A percentile compares a stretch with the other conserved stretches of the same genome.
phyloP scores from a whole-genome alignment of 495 filamentous ascomycete species.

The Penicillium pulvis region DNA sequence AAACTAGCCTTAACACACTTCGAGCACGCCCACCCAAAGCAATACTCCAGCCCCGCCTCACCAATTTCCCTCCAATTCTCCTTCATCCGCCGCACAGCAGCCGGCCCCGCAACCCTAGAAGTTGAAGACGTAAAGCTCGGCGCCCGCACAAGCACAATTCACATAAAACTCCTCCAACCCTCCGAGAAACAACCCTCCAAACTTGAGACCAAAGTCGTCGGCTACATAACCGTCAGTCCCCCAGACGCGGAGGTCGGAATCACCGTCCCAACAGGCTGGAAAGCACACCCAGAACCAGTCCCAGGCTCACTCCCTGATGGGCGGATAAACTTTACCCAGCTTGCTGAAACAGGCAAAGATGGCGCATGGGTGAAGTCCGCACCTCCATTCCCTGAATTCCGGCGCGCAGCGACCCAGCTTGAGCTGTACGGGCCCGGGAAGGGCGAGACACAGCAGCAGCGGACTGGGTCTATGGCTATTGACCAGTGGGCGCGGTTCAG shows the following conservation, averaged over 20 bases:
- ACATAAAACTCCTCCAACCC: constrained; percentile 62
- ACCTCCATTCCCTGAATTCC: constrained; percentile 48
- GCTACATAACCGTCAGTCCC: constrained; percentile 69
- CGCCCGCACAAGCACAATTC: constrained; percentile 66
- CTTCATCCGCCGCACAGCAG: constrained; percentile 69
- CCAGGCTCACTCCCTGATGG: constrained; percentile 32
- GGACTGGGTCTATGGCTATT: constrained; percentile 36
- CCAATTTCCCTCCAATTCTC: constrained; percentile 66
- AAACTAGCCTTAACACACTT: constrained; percentile 64
- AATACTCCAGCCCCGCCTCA: constrained; percentile 62
- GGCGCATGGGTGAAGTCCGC: constrained; percentile 33
- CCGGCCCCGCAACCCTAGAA: constrained; percentile 61
- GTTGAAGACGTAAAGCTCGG: constrained; percentile 76
- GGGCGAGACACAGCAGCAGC: constrained; percentile 32
- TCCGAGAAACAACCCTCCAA: constrained; percentile 24
- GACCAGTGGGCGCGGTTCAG: constrained; percentile 70
- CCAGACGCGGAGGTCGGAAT: constrained; percentile 60
- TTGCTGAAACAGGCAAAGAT: constrained; percentile 42
- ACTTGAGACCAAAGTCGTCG: constrained; percentile 61
- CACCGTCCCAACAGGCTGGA: constrained; percentile 54
- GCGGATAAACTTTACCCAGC: constrained; percentile 25
- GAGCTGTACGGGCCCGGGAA: constrained; percentile 57
- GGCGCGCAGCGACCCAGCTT: constrained; percentile 56
- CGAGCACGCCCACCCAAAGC: constrained; percentile 58
- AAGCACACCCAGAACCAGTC: constrained; percentile 46